Percentiles rank a stretch among this genome's conserved stretches.
Evolutionary conservation across 192 early-diverging fungal species (phyloP).

Genomic region (Allomyces arbusculus): DNA sequence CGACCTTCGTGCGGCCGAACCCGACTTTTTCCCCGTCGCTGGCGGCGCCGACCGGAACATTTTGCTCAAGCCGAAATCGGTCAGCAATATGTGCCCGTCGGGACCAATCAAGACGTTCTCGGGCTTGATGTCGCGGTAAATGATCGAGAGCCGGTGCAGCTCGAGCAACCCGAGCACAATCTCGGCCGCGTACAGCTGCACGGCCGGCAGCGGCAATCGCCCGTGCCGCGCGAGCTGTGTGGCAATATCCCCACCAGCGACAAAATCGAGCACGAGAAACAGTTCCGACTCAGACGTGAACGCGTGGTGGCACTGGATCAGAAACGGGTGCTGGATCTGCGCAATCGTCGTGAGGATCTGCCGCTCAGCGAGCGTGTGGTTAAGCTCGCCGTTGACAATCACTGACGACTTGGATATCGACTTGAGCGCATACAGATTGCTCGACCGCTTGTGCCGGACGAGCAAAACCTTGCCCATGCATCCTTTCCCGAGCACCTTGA

Average conservation of each 20-base stretch:
- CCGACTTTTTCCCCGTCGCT: slow-evolving; percentile 1
- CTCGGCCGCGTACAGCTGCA: not conserved
- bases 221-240: slow-evolving; percentile 38
- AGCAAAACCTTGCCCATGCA: slow-evolving; percentile 35
- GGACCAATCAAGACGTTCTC: slow-evolving; percentile 1
- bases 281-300: slow-evolving; percentile 80
- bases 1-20: no score
- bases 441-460: slow-evolving; percentile 16
- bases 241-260: slow-evolving; percentile 81
- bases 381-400: slow-evolving; percentile 4
- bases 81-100: not conserved
- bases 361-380: slow-evolving; percentile 33
- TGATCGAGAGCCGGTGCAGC: slow-evolving; percentile 17
- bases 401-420: slow-evolving; percentile 32
- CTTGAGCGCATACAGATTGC: slow-evolving; percentile 28
- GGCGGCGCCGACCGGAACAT: slow-evolving; percentile 17
- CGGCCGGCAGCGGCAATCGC: not conserved
- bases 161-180: not conserved
- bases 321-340: slow-evolving; percentile 70
- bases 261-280: slow-evolving; percentile 79
- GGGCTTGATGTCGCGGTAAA: not conserved
- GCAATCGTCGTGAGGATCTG: slow-evolving; percentile 43
- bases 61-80: slow-evolving; percentile 4
- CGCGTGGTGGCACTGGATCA: slow-evolving; percentile 76
- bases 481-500: slow-evolving; percentile 35